phyloP scores from a whole-genome alignment of 257 asterid species.

The Salvia hispanica region DNA sequence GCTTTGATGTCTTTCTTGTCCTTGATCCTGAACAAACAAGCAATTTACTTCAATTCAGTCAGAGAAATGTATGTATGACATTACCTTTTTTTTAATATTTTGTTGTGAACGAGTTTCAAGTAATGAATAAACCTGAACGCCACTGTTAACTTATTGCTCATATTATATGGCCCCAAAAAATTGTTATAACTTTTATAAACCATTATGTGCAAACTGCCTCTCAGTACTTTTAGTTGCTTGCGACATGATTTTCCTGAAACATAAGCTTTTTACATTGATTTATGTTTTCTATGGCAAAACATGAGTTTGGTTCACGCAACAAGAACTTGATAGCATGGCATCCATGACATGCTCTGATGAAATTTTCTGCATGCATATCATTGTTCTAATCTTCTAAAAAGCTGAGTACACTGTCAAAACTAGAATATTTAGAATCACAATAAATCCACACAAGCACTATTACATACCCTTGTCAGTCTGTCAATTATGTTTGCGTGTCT shows the following conservation, averaged over 20 bases:
- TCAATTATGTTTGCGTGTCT: slow-evolving; percentile 16
- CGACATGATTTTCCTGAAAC: background rate
- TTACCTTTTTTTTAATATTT: background rate
- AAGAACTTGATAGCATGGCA: slow-evolving; percentile 3
- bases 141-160: slow-evolving; percentile 2
- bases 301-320: slow-evolving; percentile 9
- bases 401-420: background rate
- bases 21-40: slow-evolving; percentile 60
- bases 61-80: slow-evolving; percentile 83
- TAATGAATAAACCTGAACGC: background rate
- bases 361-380: background rate
- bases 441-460: background rate
- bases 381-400: slow-evolving; percentile 9
- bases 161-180: background rate
- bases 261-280: background rate
- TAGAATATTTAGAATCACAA: background rate
- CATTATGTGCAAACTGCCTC: background rate
- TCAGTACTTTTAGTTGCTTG: background rate
- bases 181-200: background rate
- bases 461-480: background rate
- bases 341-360: background rate
- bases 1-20: slow-evolving; percentile 93
- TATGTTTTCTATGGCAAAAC: slow-evolving; percentile 6
- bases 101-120: background rate
- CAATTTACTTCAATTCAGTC: slow-evolving; percentile 92